Evolutionary conservation across 1,284 basidiomycete species (phyloP).

Genomic region (Ganoderma sp.): DNA sequence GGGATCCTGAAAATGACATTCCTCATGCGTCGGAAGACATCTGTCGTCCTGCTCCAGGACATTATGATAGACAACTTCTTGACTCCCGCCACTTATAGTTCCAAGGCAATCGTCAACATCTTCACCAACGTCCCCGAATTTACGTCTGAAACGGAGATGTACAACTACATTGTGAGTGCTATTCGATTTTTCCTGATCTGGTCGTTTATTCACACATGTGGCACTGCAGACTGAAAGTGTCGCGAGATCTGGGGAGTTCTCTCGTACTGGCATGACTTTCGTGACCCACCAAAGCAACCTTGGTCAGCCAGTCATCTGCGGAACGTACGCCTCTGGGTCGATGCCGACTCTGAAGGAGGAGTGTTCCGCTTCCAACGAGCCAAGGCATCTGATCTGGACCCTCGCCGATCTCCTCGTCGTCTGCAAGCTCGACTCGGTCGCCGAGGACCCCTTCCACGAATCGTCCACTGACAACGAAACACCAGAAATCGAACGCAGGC

Average conservation of each 20-base stretch:
- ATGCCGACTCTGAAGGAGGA: neutral
- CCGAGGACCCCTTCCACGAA: slow-evolving; percentile 11
- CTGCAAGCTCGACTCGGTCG: slow-evolving; percentile 9
- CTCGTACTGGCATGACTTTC: neutral
- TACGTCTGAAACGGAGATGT: slow-evolving; percentile 6
- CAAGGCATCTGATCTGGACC: neutral
- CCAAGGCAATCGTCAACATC: neutral
- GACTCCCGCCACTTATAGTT: neutral
- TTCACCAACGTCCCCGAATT: neutral
- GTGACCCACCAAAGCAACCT: neutral
- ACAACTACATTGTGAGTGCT: slow-evolving; percentile 4
- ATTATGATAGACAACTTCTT: neutral
- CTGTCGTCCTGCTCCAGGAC: neutral
- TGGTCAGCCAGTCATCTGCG: slow-evolving; percentile 4
- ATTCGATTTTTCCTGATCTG: neutral
- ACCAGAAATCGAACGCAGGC: neutral
- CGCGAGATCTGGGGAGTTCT: neutral
- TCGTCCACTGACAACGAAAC: slow-evolving; percentile 8
- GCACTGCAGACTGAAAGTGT: neutral
- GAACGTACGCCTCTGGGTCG: neutral
- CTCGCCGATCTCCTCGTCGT: slow-evolving; percentile 17
- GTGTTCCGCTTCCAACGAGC: neutral
- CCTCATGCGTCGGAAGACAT: neutral
- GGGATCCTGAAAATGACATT: neutral
- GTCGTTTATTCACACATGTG: neutral